phyloP scores from a whole-genome alignment of 2,329 filamentous ascomycete species.

The Pseudogymnoascus sp. region DNA sequence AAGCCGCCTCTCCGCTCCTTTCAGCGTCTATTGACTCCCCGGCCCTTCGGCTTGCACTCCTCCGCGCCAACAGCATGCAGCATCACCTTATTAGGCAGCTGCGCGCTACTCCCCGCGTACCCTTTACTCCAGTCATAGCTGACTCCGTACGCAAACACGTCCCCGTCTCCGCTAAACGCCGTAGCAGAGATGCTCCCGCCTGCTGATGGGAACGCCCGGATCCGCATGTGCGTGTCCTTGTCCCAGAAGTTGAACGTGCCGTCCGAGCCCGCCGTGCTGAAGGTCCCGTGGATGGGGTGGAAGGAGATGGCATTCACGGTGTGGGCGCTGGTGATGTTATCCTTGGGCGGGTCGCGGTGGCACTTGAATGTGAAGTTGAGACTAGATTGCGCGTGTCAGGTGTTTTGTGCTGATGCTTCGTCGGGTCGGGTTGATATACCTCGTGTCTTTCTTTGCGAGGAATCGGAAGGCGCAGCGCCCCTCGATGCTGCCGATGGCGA shows the following conservation, averaged over 20 bases:
- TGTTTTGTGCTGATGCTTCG: background rate
- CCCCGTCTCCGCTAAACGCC: conserved; percentile 78
- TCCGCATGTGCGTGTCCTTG: conserved; percentile 78
- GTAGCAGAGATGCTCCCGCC: conserved; percentile 85
- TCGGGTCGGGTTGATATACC: conserved; percentile 37
- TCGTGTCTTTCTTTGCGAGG: conserved; percentile 87
- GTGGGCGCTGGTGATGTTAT: conserved; percentile 80
- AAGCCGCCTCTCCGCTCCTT: background rate
- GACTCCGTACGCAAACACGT: conserved; percentile 82
- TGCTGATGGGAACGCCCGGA: conserved; percentile 80
- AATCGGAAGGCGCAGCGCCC: conserved; percentile 97
- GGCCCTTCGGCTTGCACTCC: conserved; percentile 47
- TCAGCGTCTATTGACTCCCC: conserved; percentile 9
- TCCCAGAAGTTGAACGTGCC: conserved; percentile 98
- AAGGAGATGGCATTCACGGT: conserved; percentile 96
- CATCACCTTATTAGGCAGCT: conserved; percentile 73
- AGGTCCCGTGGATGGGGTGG: conserved; percentile 95
- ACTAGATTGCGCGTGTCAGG: conserved; percentile 32
- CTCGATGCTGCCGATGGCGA: conserved; percentile 93
- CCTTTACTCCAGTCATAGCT: conserved; percentile 99
- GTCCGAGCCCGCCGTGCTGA: conserved; percentile 90
- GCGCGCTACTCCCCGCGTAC: conserved; percentile 74
- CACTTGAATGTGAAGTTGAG: conserved; percentile 99
- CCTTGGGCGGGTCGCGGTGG: conserved; percentile 73
- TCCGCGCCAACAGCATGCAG: conserved; percentile 65